These are phyloP conservation scores for Astrephomene gubernaculifera DNA, from an alignment of 139 green algal genomes.

Conservation along the genomic window DNA sequence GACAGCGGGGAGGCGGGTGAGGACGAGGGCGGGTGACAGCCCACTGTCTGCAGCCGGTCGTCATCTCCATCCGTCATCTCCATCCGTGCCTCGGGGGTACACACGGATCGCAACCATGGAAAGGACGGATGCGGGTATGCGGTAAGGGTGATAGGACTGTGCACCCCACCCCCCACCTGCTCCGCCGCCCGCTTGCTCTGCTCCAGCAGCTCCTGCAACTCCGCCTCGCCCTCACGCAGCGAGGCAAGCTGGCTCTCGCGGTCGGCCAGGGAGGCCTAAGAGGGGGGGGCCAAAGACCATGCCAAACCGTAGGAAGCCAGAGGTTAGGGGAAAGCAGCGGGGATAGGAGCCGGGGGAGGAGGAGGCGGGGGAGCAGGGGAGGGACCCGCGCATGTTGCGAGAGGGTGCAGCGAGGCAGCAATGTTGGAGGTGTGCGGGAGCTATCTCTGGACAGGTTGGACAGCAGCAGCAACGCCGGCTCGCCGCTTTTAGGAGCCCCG, in stretches of 20 bases:
- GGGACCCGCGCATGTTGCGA: too few species aligned
- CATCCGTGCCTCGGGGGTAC: constrained; percentile 12
- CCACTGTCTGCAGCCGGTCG: background rate
- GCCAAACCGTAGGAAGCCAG: too few species aligned
- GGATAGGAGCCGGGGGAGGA: too few species aligned
- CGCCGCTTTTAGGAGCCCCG: too few species aligned
- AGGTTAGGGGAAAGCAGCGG: background rate
- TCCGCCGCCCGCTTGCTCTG: constrained; percentile 24
- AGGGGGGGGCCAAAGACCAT: too few species aligned
- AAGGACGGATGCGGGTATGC: background rate
- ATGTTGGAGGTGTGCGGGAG: too few species aligned
- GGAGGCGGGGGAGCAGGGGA: too few species aligned
- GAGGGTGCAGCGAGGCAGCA: too few species aligned
- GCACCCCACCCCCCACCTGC: background rate
- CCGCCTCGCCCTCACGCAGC: constrained; percentile 31
- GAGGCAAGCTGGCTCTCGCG: background rate
- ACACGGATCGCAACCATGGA: background rate
- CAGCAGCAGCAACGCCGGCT: too few species aligned
- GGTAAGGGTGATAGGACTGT: background rate
- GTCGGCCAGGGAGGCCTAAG: constrained; percentile 12
- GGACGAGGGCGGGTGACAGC: background rate
- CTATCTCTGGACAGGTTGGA: too few species aligned
- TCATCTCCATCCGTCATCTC: background rate
- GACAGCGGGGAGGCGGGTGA: background rate
- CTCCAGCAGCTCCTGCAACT: constrained; percentile 43